phyloP scores from a whole-genome alignment of 2,329 filamentous ascomycete genomes.

The Fusarium metavorans region DNA sequence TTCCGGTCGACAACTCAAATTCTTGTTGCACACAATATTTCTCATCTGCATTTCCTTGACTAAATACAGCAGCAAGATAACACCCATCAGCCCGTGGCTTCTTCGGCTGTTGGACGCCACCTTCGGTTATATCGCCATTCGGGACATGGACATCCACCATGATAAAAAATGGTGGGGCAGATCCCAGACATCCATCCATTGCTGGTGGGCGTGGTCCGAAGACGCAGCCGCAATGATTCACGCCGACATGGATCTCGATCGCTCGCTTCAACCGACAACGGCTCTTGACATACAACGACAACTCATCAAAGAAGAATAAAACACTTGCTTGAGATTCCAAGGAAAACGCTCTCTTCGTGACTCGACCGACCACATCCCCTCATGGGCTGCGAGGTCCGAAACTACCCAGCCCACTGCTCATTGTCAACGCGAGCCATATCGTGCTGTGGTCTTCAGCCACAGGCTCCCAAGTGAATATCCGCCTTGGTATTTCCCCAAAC shows the following conservation, averaged over 20 bases:
- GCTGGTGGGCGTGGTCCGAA: constrained; percentile 17
- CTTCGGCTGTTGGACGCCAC: not conserved
- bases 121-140: not conserved
- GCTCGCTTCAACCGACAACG: constrained; percentile 6
- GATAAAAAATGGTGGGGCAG: constrained; percentile 27
- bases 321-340: constrained; percentile 4
- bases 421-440: constrained; percentile 24
- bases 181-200: not conserved
- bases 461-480: constrained; percentile 35
- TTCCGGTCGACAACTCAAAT: not conserved
- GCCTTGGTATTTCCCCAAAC: constrained; percentile 49
- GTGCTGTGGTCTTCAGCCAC: constrained; percentile 23
- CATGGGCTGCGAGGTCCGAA: constrained; percentile 1
- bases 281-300: constrained; percentile 1
- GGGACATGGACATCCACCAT: not conserved
- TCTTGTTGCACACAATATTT: not conserved
- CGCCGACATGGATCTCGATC: constrained; percentile 11
- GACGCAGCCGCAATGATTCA: constrained; percentile 36
- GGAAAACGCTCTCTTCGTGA: constrained; percentile 6
- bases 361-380: not conserved
- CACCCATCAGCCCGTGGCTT: not conserved
- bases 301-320: constrained; percentile 3
- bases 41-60: not conserved
- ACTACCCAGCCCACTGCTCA: constrained; percentile 2
- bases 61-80: not conserved